phyloP scores from a whole-genome alignment of 129 eudicot species.

The Chrysanthemum lavandulifolium region DNA sequence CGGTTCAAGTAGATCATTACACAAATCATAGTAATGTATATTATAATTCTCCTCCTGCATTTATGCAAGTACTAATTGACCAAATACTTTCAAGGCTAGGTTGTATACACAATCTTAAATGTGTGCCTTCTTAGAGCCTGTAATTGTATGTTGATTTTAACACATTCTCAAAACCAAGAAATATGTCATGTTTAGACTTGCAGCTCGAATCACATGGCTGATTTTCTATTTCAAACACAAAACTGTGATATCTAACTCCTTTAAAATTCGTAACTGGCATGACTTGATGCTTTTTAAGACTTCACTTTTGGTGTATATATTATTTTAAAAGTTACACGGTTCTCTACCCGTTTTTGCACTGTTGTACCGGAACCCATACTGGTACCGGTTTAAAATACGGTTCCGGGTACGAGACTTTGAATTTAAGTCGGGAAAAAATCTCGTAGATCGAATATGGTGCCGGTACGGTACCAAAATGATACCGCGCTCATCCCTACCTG shows the following conservation, averaged over 20 bases:
- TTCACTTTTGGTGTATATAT: background rate
- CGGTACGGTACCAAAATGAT: no score
- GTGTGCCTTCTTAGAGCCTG: background rate
- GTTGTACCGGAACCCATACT: no score
- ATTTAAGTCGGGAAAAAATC: no score
- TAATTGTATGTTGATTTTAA: background rate
- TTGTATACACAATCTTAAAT: background rate
- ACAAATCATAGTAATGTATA: background rate
- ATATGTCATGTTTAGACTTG: no score
- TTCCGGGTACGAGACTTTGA: no score
- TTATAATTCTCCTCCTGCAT: background rate
- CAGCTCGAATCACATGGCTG: background rate
- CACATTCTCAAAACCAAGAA: background rate
- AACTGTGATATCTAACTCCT: background rate
- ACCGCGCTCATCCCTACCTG: no score
- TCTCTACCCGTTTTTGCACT: no score
- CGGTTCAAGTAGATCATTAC: background rate
- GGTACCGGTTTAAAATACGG: no score
- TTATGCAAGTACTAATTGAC: background rate
- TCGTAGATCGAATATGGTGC: no score
- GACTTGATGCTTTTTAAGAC: background rate
- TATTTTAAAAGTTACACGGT: no score
- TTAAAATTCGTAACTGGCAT: background rate
- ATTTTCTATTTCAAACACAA: background rate
- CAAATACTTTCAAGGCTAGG: background rate